Evolutionary conservation across 1,284 basidiomycete species (phyloP), one percentile per base, ranked within the genome.

Genomic region (Phlebopus sp.): DNA sequence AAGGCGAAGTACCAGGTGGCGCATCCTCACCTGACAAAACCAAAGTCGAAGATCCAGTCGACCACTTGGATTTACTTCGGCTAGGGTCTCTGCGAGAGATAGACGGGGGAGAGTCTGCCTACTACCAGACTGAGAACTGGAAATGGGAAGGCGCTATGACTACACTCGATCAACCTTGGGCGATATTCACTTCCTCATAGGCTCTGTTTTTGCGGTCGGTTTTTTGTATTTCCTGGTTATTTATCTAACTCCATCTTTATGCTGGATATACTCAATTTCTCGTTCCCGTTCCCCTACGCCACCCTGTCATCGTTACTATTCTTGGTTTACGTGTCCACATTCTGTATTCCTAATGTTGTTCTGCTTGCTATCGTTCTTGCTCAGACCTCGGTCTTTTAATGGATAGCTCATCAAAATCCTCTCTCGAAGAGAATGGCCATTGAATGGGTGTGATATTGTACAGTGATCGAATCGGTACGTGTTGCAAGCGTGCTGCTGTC

Each of bases 91-190:
- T 79, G 72, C 79, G 79, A 59, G 84, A 86, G 60, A 80, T 90
- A 38, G 85, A 88, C 56, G 85, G 84, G 37, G 85, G 85, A 40
- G 85, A 88, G 69, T 77, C 81, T 19, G 73, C 80, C 46, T 87
- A 84, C 62, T 88, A 79, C 66, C 79, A 83, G 51, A 55, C 73
- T 30, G 73, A 70, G 45, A 74, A 75, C 44, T 90, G 81, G 81
- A 89, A 85, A 68, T 90, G 81, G 80, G 86, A 87, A 49, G 74
- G 75, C 52, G 59, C 73, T 25, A 86, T 88, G 82, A 67, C 74
- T 47, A 66, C 77, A 29, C 61, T 74, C 50, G 87, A 90, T 5
- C 81, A 79, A 60, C 75, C 84, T 19, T 90, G 86, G 86, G 82
- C 82, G 30, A 80, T 88, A 55, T 82, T 73, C 62, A 77, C 74